Conservation (phyloP, 352 stramenopile species). For the Globisporangium viniferum region DNA sequence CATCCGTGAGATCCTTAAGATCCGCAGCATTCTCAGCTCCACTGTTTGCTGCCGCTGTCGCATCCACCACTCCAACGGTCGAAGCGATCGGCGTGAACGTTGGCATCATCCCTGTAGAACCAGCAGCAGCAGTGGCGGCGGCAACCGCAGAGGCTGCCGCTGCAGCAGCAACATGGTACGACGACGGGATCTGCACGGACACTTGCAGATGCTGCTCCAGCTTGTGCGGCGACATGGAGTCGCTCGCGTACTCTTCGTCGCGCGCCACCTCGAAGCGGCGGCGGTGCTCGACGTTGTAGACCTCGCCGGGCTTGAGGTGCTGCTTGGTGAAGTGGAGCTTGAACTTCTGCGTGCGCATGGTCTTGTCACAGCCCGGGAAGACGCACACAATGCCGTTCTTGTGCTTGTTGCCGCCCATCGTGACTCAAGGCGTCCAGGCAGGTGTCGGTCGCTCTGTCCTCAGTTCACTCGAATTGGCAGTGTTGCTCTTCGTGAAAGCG, state of each 20-base stretch:
- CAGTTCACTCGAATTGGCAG: neutral
- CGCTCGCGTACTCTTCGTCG: slow-evolving; percentile 40
- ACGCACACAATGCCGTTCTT: slow-evolving; percentile 87
- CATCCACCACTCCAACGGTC: neutral
- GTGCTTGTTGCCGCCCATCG: slow-evolving; percentile 85
- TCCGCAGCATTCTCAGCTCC: neutral
- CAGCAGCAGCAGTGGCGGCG: neutral
- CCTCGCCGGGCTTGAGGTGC: slow-evolving; percentile 72
- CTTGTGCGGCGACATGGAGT: slow-evolving; percentile 7
- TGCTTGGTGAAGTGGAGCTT: slow-evolving; percentile 81
- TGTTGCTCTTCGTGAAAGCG: slow-evolving; percentile 3
- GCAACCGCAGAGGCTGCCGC: neutral
- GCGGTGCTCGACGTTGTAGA: slow-evolving; percentile 75
- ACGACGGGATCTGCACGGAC: slow-evolving; percentile 7
- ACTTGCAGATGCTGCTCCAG: slow-evolving; percentile 11
- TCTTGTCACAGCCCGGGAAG: slow-evolving; percentile 77
- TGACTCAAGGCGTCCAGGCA: neutral
- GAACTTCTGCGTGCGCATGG: slow-evolving; percentile 87
- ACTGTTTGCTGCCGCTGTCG: neutral
- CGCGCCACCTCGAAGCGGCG: slow-evolving; percentile 74
- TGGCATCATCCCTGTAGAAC: neutral
- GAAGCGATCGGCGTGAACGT: slow-evolving; percentile 2
- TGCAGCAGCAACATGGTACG: neutral
- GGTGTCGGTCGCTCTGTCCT: neutral
- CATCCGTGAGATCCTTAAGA: neutral